Evolutionary conservation across 1,284 basidiomycete genomes (phyloP), one percentile per base, ranked within the genome.

Genomic region (Dichomitus squalens): DNA sequence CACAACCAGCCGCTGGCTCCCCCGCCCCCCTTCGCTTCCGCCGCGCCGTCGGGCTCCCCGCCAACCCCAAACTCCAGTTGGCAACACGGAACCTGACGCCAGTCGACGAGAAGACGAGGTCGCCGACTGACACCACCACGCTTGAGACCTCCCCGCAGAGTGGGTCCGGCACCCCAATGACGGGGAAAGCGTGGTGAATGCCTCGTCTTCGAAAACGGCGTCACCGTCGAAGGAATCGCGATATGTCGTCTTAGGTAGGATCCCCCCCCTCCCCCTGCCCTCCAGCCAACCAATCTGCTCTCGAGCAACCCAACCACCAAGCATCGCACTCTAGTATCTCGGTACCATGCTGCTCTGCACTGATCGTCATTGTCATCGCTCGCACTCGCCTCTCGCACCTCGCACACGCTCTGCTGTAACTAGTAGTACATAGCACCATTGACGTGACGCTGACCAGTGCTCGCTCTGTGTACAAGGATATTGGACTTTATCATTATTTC

Each of bases 51-150:
- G 68, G 68, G 16, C 58, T 71, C 47, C 71, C 71, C 21, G 59
- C 68, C 7, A 64, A 69, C 49, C 72, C 44, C 16, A 27, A 29
- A 14, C 44, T 71, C 39, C 72, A 68, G 53, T 51, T 71, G 34
- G 56, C 55, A 48, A 76, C 79, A 29, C 73, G 73, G 61, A 69
- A 65, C 18, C 75, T 75, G 39, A 63, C 67, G 49, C 65, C 68
- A 43, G 60, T 57, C 63, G 68, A 53, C 66, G 70, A 64, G 58
- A 51, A 35, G 44, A 69, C 57, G 29, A 31, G 29, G 47, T 57
- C 57, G 46, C 55, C 57, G 46, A 56, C 50, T 29, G 61, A 60
- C 50, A 56, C 61, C 14, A 23, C 52, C 33, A 55, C 61, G 39
- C 55, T 60, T 40, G 52, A 49, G 49, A 56, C 51, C 52, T 51